Evolutionary conservation across 2,329 filamentous ascomycete genomes (phyloP).

Genomic region (Nemania sp.): DNA sequence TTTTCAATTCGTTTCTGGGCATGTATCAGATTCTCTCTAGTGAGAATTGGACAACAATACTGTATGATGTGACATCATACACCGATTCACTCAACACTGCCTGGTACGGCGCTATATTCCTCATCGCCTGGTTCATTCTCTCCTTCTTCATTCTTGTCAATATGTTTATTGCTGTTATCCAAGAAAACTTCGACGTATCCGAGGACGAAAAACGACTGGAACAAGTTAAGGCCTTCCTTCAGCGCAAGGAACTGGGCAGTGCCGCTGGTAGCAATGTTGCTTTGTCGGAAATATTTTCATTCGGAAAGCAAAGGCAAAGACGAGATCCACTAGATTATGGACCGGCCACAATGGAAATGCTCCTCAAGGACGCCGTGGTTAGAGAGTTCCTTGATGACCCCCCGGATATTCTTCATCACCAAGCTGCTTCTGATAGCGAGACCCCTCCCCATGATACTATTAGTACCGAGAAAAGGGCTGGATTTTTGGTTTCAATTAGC

Average conservation of each 20-base stretch:
- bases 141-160: constrained; percentile 96
- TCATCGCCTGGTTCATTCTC: constrained; percentile 96
- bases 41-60: constrained; percentile 91
- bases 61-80: constrained; percentile 83
- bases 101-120: constrained; percentile 92
- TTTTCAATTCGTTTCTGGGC: constrained; percentile 95
- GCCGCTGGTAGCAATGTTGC: constrained; percentile 78
- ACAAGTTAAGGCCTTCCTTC: constrained; percentile 94
- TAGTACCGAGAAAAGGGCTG: constrained; percentile 64
- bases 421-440: constrained; percentile 44
- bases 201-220: constrained; percentile 98
- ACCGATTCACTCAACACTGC: constrained; percentile 76
- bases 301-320: constrained; percentile 69
- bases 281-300: constrained; percentile 76
- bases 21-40: constrained; percentile 98
- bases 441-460: constrained; percentile 51
- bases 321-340: constrained; percentile 93
- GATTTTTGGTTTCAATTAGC: constrained; percentile 71
- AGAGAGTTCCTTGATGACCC: constrained; percentile 91
- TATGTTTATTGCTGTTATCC: constrained; percentile 99
- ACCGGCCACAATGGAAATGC: constrained; percentile 92
- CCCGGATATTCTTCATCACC: constrained; percentile 55
- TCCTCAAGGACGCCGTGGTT: constrained; percentile 95
- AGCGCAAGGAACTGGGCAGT: constrained; percentile 85
- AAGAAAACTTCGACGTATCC: constrained; percentile 98